Evolutionary conservation across 2,329 filamentous ascomycete genomes (phyloP).

Genomic region (Periconia digitata): DNA sequence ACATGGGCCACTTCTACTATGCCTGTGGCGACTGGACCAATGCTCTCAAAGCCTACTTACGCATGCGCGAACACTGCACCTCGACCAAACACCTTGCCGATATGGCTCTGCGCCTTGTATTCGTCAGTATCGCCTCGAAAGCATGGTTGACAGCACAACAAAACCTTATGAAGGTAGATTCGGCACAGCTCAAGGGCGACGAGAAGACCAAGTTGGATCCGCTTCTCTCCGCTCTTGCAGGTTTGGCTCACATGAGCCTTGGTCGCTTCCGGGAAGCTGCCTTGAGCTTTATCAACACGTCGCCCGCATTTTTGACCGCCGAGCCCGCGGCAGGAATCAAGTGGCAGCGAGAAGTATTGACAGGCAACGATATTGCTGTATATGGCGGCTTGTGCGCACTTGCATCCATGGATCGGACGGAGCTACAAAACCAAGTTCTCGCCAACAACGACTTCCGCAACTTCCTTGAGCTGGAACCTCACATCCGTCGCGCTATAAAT

Average conservation of each 20-base stretch:
- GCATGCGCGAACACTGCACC: slow-evolving; percentile 89
- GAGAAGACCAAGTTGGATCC: slow-evolving; percentile 59
- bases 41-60: slow-evolving; percentile 75
- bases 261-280: slow-evolving; percentile 69
- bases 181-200: slow-evolving; percentile 57
- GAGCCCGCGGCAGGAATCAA: slow-evolving; percentile 52
- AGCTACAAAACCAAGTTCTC: slow-evolving; percentile 74
- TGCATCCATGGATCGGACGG: slow-evolving; percentile 80
- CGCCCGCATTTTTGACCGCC: slow-evolving; percentile 50
- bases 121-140: slow-evolving; percentile 71
- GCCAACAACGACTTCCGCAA: slow-evolving; percentile 84
- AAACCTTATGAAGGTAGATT: slow-evolving; percentile 60
- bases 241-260: slow-evolving; percentile 61
- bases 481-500: slow-evolving; percentile 86
- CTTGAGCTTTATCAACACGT: slow-evolving; percentile 66
- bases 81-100: slow-evolving; percentile 81
- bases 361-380: slow-evolving; percentile 83
- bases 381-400: slow-evolving; percentile 91
- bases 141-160: slow-evolving; percentile 73
- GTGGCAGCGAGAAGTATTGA: slow-evolving; percentile 71
- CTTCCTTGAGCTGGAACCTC: slow-evolving; percentile 89
- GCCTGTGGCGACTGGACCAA: slow-evolving; percentile 71
- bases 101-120: slow-evolving; percentile 76
- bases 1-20: slow-evolving; percentile 83
- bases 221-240: slow-evolving; percentile 67